Evolutionary conservation across 352 stramenopile genomes (phyloP), one percentile per base, ranked within the genome.

Genomic region (Phytophthora crassamura): DNA sequence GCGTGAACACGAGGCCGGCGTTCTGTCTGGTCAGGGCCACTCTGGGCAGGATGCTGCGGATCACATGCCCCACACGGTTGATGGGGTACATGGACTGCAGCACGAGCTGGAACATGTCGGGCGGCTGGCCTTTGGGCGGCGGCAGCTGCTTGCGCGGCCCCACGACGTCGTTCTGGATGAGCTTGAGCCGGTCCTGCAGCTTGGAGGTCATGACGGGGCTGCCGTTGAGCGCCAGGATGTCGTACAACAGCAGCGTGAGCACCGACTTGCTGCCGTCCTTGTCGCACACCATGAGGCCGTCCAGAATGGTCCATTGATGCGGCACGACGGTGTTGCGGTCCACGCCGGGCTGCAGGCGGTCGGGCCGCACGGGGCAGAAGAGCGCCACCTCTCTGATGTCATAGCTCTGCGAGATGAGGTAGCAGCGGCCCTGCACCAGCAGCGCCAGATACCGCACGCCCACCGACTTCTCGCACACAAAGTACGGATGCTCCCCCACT

Each of bases 81-180:
- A 90, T 74, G 9, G 85, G 85, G 59, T 94, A 94, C 85, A 94
- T 94, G 53, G 84, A 91, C 70, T 91, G 85, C 54, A 93, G 74
- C 41, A 95, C 78, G 16, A 95, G 78, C 59, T 91, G 82, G 63
- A 95, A 95, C 58, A 80, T 84, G 46, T 92, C 85, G 5, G 87
- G 73, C 15, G 85, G 85, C 18, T 95, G 87, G 39, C 80, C 80
- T 59, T 95, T 95, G 5, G 85, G 85, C 28, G 81, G 47, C 33
- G 84, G 75, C 14, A 94, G 74, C 45, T 84, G 83, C 80, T 93
- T 94, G 33, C 85, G 81, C 30, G 87, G 87, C 1, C 77, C 86
- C 51, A 95, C 88, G n/a, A 95, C 85, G 75, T 93, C 86, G 72
- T 95, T 95, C 69, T 95, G 87, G 48, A 95, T 86, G n/a, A 94